Conservation (phyloP, 371 early-diverging fungal species). For the Thermomucor indicae-seudaticae region DNA sequence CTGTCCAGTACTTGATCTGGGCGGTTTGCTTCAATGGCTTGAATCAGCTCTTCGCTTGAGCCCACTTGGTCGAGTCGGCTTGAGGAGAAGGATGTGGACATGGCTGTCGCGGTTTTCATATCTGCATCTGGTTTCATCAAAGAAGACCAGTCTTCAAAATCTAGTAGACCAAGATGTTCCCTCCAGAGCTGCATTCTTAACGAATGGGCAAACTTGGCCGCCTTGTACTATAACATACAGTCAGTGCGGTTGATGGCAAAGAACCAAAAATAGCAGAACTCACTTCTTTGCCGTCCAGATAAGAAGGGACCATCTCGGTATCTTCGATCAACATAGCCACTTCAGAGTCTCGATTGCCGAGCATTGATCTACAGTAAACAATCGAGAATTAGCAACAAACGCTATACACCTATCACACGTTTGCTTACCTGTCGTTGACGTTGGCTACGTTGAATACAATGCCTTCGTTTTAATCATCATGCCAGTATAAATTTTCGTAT, state of each 20-base stretch:
- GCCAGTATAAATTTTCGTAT: neutral
- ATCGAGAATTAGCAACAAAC: slow-evolving; percentile 60
- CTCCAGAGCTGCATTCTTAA: slow-evolving; percentile 76
- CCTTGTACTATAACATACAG: slow-evolving; percentile 51
- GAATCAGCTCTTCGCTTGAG: slow-evolving; percentile 20
- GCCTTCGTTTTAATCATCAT: neutral
- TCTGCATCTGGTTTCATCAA: slow-evolving; percentile 9
- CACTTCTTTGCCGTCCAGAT: slow-evolving; percentile 71
- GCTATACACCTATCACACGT: neutral
- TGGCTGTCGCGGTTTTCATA: neutral
- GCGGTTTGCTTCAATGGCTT: slow-evolving; percentile 11
- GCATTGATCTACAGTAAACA: slow-evolving; percentile 68
- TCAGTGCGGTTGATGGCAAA: neutral
- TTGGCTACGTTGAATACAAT: slow-evolving; percentile 24
- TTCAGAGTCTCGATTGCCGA: slow-evolving; percentile 91
- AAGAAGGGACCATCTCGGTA: slow-evolving; percentile 57
- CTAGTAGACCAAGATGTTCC: slow-evolving; percentile 78
- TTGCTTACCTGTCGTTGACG: slow-evolving; percentile 28
- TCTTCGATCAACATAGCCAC: slow-evolving; percentile 86
- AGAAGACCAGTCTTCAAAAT: slow-evolving; percentile 26
- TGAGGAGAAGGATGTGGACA: neutral
- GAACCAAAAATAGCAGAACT: neutral
- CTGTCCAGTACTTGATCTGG: slow-evolving; percentile 23
- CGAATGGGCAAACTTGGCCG: slow-evolving; percentile 68
- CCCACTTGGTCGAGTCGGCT: too few species aligned